Evolutionary conservation across 2,329 filamentous ascomycete genomes (phyloP), one percentile per base, ranked within the genome.

Genomic region (Chaetomiaceae sp.): DNA sequence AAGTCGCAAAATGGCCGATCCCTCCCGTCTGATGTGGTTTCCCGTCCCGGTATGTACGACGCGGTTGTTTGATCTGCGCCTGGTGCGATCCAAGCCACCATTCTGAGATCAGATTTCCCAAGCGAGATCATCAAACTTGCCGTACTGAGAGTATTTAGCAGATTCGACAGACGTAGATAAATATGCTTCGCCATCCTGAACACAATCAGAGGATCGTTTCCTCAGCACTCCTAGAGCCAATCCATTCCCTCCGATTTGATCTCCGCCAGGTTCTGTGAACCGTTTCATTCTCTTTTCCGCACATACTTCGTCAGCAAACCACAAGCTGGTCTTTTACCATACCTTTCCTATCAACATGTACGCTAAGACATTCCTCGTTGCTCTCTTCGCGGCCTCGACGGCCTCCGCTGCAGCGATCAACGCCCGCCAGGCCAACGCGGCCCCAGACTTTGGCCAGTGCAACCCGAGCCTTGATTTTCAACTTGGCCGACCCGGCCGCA

Each of bases 381-480:
- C 62, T 18, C 53, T 65, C 9, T 45, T 65, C 25, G 58, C 62
- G 20, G 62, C 59, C 42, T 55, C 59, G 11, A 53, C 61, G 18
- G 62, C 58, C 51, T 59, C 57, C 2, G 59, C 58, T 13, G 58
- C 57, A 7, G 53, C 44, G 34, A 27, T 62, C 52, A 48, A 40
- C 50, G n/a, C 11, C 16, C 54, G 56, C 37, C 59, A 60, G 25
- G 60, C 58, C 37, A 56, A 49, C 56, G 54, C 14, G 73, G 67
- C 2, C 71, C 73, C 21, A n/a, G 74, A 78, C 64, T 79, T 79
- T 54, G 76, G 77, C 40, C 61, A 63, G 20, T 80, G 77, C 65
- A 68, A 63, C 4, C 77, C 78, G 11, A 75, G 72, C 23, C 79
- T 79, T 62, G 75, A 82, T 66, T 82, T 82, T 69, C 73, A 79